phyloP scores from a whole-genome alignment of 176 grass and related monocot species.

The Chloris gayana region DNA sequence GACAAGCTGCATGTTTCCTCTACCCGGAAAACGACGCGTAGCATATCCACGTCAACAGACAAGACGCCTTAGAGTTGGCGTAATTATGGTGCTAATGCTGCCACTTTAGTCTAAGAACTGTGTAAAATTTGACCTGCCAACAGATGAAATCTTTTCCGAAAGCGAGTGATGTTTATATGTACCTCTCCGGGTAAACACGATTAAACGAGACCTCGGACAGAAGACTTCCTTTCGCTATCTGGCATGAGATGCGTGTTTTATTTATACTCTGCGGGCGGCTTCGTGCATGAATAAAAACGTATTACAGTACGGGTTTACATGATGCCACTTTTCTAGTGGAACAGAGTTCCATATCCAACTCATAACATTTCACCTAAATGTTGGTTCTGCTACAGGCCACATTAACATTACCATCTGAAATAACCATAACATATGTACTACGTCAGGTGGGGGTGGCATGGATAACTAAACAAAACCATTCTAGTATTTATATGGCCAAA shows the following conservation, averaged over 20 bases:
- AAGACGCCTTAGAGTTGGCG: not conserved
- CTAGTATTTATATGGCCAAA: too few species aligned
- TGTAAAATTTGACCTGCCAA: constrained; percentile 11
- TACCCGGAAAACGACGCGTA: not conserved
- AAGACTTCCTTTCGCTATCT: constrained; percentile 9
- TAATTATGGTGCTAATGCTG: not conserved
- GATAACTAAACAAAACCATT: too few species aligned
- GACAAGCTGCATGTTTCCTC: not conserved
- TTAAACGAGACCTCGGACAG: not conserved
- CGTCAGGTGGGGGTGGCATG: too few species aligned
- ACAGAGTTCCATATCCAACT: too few species aligned
- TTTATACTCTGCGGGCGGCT: not conserved
- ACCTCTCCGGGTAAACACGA: not conserved
- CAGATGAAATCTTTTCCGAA: not conserved
- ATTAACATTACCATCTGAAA: too few species aligned
- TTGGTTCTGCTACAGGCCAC: too few species aligned
- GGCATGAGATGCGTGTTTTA: not conserved
- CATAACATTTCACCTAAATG: too few species aligned
- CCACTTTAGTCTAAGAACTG: not conserved
- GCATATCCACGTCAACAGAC: not conserved
- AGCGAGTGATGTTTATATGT: constrained; percentile 29
- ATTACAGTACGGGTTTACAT: too few species aligned
- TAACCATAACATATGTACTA: too few species aligned
- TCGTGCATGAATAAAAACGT: too few species aligned
- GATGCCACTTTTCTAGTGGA: too few species aligned